phyloP scores from a whole-genome alignment of 306 rosid genomes.

The Trichosanthes cucumerina region DNA sequence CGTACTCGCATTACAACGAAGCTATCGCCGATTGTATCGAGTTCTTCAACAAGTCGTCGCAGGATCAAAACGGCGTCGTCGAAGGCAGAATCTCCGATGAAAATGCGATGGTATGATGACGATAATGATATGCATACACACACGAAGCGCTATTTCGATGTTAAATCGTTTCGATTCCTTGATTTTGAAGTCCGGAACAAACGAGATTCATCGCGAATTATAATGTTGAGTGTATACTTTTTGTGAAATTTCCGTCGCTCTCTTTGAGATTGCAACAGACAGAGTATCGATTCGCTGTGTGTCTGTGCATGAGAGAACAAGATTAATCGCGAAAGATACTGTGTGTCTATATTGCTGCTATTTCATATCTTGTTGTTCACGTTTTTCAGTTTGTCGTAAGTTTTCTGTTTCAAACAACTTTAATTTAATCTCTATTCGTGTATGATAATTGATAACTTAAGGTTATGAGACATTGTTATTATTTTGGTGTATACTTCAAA shows the following conservation, averaged over 20 bases:
- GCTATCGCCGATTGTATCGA: conserved; percentile 74
- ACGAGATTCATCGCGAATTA: background rate
- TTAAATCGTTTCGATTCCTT: background rate
- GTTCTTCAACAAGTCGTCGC: conserved; percentile 73
- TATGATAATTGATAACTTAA: too few relatives aligned
- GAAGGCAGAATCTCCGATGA: background rate
- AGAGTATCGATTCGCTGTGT: background rate
- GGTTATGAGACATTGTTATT: too few relatives aligned
- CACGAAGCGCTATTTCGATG: background rate
- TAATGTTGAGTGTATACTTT: background rate
- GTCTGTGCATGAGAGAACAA: too few relatives aligned
- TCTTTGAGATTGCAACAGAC: background rate
- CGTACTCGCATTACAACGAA: conserved; percentile 60
- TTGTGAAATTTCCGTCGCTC: background rate
- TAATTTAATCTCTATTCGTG: too few relatives aligned
- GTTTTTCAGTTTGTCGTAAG: too few relatives aligned
- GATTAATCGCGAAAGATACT: too few relatives aligned
- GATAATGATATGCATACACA: background rate
- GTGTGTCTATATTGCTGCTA: too few relatives aligned
- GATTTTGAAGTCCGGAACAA: background rate
- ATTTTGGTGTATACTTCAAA: too few relatives aligned
- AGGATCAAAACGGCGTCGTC: conserved; percentile 17
- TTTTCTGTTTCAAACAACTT: too few relatives aligned
- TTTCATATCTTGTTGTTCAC: too few relatives aligned
- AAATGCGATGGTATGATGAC: background rate